Evolutionary conservation across 768 basidiomycete species (phyloP).

Genomic region (Lactarius sanguifluus): DNA sequence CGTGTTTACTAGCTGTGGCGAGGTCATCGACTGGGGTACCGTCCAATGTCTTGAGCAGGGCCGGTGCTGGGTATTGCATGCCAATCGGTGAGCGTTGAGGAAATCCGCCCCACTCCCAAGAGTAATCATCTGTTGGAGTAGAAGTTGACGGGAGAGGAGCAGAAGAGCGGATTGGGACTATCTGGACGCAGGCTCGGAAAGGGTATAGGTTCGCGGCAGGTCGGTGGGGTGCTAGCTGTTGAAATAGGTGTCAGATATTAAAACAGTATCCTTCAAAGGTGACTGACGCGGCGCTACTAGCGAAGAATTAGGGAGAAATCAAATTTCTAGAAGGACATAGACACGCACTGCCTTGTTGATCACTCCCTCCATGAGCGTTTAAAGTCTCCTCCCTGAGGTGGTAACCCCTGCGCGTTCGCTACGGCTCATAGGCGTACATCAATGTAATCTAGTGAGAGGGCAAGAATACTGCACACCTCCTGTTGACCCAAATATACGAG

Average conservation of each 20-base stretch:
- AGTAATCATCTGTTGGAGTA: slow-evolving; percentile 60
- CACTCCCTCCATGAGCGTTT: neutral
- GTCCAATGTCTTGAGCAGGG: slow-evolving; percentile 12
- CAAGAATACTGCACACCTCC: slow-evolving; percentile 18
- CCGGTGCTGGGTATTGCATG: slow-evolving; percentile 41
- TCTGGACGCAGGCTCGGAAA: slow-evolving; percentile 48
- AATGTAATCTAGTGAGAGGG: neutral
- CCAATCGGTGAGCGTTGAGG: slow-evolving; percentile 75
- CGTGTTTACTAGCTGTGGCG: slow-evolving; percentile 26
- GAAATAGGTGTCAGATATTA: neutral
- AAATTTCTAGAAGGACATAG: neutral
- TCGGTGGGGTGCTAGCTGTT: neutral
- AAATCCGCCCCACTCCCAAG: slow-evolving; percentile 94
- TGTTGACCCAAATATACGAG: slow-evolving; percentile 44
- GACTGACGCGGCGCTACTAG: neutral
- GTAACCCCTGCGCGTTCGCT: slow-evolving; percentile 84
- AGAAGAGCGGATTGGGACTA: slow-evolving; percentile 10
- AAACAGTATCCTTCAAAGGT: neutral
- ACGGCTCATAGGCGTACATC: slow-evolving; percentile 57
- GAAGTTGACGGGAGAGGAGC: slow-evolving; percentile 6
- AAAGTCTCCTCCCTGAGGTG: slow-evolving; percentile 42
- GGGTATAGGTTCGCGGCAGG: slow-evolving; percentile 37
- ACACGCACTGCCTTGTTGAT: slow-evolving; percentile 2
- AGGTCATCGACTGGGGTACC: slow-evolving; percentile 19
- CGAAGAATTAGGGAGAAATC: slow-evolving; percentile 27